Evolutionary conservation across 2,329 filamentous ascomycete species (phyloP), one percentile per base, ranked within the genome.

Genomic region (Cercospora zeina): DNA sequence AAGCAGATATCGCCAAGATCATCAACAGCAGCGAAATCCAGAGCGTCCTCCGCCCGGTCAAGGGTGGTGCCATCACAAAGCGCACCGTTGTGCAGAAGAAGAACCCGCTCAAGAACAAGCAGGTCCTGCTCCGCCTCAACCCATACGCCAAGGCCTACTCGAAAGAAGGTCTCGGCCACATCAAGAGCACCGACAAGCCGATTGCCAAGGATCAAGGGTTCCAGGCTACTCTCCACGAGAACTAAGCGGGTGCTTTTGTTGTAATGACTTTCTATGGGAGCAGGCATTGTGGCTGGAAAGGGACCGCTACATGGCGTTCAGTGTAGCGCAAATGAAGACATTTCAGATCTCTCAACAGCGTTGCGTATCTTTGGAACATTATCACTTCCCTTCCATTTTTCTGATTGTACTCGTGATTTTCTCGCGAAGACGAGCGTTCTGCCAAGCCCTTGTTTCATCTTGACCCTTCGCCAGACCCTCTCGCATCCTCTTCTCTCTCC

Each of bases 21-120:
- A 99, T 99, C 89, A 99, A 99, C 91, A 93, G 89, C 77, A 92
- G 91, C 76, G 95, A 99, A 85, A 89, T 97, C 80, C 95, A 99
- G 89, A 90, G 89, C 81, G 93, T 96, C 64, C 87, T 99, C 76
- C 88, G 90, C 74, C 91, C 89, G 66, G 91, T 93, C 80, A 95
- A 93, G 86, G 95, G 95, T 74, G 87, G 89, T 73, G 87, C 91
- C 77, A 82, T 87, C 77, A 96, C 92, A 81, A 97, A 97, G 88
- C 91, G 95, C 77, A 82, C 85, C 72, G 82, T 85, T 76, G 91
- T 96, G 72, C 93, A 97, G 87, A 99, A 99, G 92, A 97, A 97
- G 93, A 99, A 99, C 87, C 95, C 95, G 76, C 92, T 99, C 73
- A 86, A 85, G 83, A 99, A 99, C 90, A 96, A 92, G 88, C 95